Evolutionary conservation across 345 rosid genomes (phyloP).

Genomic region (Adansonia digitata): DNA sequence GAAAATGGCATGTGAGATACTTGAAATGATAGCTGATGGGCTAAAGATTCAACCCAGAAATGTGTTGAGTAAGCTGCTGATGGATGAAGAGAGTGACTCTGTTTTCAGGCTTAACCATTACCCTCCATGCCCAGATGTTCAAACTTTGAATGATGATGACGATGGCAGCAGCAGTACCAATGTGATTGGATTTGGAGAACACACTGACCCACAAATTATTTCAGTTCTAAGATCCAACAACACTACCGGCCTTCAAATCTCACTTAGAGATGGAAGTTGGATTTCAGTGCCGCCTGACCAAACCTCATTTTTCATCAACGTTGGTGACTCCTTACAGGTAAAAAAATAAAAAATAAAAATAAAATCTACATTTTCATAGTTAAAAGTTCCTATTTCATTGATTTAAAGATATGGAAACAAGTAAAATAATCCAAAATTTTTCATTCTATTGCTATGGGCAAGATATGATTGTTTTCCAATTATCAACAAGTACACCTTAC

Average conservation of each 20-base stretch:
- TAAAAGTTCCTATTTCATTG: neutral
- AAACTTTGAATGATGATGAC: conserved; percentile 6
- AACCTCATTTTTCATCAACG: conserved; percentile 69
- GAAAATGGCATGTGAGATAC: conserved; percentile 56
- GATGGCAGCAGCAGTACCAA: no score
- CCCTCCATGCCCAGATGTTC: conserved; percentile 41
- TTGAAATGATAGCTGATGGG: conserved; percentile 75
- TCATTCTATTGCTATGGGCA: neutral
- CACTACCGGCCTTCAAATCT: conserved; percentile 73
- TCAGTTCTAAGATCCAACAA: conserved; percentile 78
- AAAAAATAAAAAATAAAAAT: neutral
- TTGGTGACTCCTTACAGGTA: conserved; percentile 85
- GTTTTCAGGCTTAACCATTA: conserved; percentile 77
- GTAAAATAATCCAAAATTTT: neutral
- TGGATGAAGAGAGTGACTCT: conserved; percentile 64
- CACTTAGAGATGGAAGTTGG: conserved; percentile 59
- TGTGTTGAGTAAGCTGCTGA: conserved; percentile 61
- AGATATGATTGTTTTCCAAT: no score
- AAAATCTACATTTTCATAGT: no score
- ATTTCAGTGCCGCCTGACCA: conserved; percentile 74
- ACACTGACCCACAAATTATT: conserved; percentile 87
- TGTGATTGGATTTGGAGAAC: conserved; percentile 78
- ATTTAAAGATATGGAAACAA: neutral
- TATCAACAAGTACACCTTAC: neutral
- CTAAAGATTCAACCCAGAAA: conserved; percentile 46